Evolutionary conservation across 78 protist species (phyloP).

Genomic region (Dictyostelium capitatum): DNA sequence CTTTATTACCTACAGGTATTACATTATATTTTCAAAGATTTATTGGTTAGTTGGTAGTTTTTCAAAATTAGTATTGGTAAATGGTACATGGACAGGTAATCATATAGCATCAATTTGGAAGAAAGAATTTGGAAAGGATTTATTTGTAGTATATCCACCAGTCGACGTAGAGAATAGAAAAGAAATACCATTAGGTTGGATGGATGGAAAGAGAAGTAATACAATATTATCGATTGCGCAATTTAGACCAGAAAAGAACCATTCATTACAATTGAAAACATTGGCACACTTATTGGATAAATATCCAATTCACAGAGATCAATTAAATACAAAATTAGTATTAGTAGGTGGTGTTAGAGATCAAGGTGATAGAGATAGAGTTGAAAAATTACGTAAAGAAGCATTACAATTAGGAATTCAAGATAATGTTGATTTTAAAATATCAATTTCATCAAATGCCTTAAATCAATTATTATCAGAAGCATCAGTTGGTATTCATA

Average conservation of each 20-base stretch:
- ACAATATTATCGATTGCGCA: slow-evolving; percentile 91
- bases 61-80: slow-evolving; percentile 85
- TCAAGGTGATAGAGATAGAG: slow-evolving; percentile 87
- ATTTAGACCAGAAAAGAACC: slow-evolving; percentile 96
- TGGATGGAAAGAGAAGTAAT: slow-evolving; percentile 48
- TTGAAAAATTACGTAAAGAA: slow-evolving; percentile 36
- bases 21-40: slow-evolving; percentile 83
- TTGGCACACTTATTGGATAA: slow-evolving; percentile 42
- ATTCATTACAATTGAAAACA: slow-evolving; percentile 86
- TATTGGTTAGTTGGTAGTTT: slow-evolving; percentile 84
- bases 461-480: slow-evolving; percentile 27
- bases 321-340: slow-evolving; percentile 50
- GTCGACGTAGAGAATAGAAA: slow-evolving; percentile 55
- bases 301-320: slow-evolving; percentile 66
- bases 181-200: slow-evolving; percentile 55
- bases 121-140: neutral
- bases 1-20: slow-evolving; percentile 65
- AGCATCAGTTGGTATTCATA: slow-evolving; percentile 93
- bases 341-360: slow-evolving; percentile 90
- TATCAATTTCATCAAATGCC: slow-evolving; percentile 21
- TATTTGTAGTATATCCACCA: slow-evolving; percentile 51
- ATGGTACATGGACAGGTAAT: slow-evolving; percentile 94
- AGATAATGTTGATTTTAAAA: slow-evolving; percentile 35
- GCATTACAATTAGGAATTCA: slow-evolving; percentile 45
- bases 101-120: slow-evolving; percentile 88